Evolutionary conservation across 2,329 filamentous ascomycete species (phyloP).

Genomic region (Cercospora beticola): DNA sequence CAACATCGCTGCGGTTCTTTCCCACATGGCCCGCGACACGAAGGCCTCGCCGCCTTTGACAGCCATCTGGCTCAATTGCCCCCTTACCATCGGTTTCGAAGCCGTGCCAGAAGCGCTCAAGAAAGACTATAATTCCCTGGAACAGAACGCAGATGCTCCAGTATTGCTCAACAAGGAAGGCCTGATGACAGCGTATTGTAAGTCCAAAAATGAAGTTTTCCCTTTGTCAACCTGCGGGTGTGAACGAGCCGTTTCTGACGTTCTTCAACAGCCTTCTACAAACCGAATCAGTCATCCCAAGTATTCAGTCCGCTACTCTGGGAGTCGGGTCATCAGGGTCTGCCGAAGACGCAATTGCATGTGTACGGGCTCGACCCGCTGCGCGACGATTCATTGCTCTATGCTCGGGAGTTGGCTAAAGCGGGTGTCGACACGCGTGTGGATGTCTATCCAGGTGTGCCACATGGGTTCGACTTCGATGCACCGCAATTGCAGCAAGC

Average conservation of each 20-base stretch:
- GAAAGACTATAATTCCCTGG: constrained; percentile 43
- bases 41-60: constrained; percentile 46
- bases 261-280: constrained; percentile 29
- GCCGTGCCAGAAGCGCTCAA: constrained; percentile 41
- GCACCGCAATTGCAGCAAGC: constrained; percentile 32
- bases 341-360: constrained; percentile 48
- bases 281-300: not conserved
- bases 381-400: constrained; percentile 51
- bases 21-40: constrained; percentile 46
- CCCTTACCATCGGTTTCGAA: constrained; percentile 38
- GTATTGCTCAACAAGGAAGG: constrained; percentile 43
- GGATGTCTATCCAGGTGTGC: constrained; percentile 43
- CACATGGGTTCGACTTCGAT: constrained; percentile 29
- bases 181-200: not conserved
- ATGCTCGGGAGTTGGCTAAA: constrained; percentile 46
- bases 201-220: not conserved
- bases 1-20: constrained; percentile 43
- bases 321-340: constrained; percentile 32
- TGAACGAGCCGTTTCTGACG: constrained; percentile 23
- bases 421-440: constrained; percentile 44
- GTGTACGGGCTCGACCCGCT: constrained; percentile 50
- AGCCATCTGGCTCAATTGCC: constrained; percentile 46
- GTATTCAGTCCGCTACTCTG: constrained; percentile 4
- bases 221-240: not conserved
- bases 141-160: constrained; percentile 42